Conservation (phyloP, 2,329 filamentous ascomycete genomes). For the Dactylellina sp. region DNA sequence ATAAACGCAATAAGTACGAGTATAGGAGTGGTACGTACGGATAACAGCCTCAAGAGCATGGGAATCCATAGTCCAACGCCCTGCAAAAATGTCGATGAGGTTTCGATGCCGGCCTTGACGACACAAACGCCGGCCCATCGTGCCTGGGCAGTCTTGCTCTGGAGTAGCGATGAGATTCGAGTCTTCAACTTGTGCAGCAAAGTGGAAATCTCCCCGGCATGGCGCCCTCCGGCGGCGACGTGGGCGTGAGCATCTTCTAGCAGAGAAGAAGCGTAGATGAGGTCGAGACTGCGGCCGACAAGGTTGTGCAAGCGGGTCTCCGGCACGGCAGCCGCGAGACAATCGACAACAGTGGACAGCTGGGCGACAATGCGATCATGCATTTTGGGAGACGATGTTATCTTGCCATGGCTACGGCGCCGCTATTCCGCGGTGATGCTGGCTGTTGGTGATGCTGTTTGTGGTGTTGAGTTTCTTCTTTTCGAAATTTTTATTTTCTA, state of each 20-base stretch:
- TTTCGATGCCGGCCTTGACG: slow-evolving; percentile 59
- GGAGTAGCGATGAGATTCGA: slow-evolving; percentile 59
- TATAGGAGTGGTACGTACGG: slow-evolving; percentile 28
- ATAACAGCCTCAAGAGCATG: slow-evolving; percentile 58
- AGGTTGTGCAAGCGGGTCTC: slow-evolving; percentile 21
- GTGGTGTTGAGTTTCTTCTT: slow-evolving; percentile 1
- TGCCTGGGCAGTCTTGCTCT: slow-evolving; percentile 56
- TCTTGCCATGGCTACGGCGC: slow-evolving; percentile 1
- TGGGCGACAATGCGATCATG: slow-evolving; percentile 22
- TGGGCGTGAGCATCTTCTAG: slow-evolving; percentile 43
- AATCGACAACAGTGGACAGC: slow-evolving; percentile 28
- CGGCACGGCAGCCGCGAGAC: not conserved
- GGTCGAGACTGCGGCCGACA: slow-evolving; percentile 20
- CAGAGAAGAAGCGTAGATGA: slow-evolving; percentile 22
- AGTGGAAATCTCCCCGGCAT: slow-evolving; percentile 50
- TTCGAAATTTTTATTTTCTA: not conserved
- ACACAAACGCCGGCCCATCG: slow-evolving; percentile 59
- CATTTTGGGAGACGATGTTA: not conserved
- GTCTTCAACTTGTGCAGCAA: slow-evolving; percentile 60
- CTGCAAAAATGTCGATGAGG: slow-evolving; percentile 56
- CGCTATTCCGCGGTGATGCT: slow-evolving; percentile 1
- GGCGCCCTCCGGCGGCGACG: slow-evolving; percentile 21
- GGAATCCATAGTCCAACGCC: slow-evolving; percentile 58
- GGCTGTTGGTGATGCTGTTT: not conserved
- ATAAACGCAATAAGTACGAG: slow-evolving; percentile 3